Percentiles rank a stretch among this genome's conserved stretches.
These are phyloP conservation scores for Yamadazyma buinensis DNA, from an alignment of 1,139 yeast species.

Conservation along the genomic window DNA sequence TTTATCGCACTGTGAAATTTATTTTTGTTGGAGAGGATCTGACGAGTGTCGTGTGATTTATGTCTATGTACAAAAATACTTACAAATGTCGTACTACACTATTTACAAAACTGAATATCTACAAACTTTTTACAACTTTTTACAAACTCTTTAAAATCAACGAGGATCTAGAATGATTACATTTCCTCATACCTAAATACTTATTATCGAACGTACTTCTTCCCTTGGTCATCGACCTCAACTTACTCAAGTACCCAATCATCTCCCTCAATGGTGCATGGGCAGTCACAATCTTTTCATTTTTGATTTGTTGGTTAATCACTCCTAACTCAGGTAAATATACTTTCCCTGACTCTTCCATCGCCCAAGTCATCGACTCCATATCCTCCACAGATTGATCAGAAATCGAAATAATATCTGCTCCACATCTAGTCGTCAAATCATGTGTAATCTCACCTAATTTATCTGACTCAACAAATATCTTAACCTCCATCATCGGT, in stretches of 20 bases:
- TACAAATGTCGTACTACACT: no score
- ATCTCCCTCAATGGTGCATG: conserved; percentile 83
- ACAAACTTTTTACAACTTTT: no score
- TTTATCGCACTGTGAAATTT: no score
- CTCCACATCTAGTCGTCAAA: conserved; percentile 62
- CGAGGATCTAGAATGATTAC: conserved; percentile 40
- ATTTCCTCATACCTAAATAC: conserved; percentile 67
- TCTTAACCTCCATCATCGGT: conserved; percentile 81
- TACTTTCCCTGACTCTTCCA: conserved; percentile 46
- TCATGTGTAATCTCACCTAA: conserved; percentile 87
- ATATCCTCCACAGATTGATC: conserved; percentile 47
- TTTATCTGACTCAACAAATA: conserved; percentile 65
- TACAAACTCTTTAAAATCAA: conserved; percentile 2
- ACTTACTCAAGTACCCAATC: conserved; percentile 79
- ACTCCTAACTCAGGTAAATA: conserved; percentile 42
- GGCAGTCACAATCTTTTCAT: conserved; percentile 62
- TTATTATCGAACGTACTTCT: conserved; percentile 81
- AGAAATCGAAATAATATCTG: conserved; percentile 60
- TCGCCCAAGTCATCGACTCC: conserved; percentile 41
- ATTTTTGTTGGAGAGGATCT: no score
- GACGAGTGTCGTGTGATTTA: no score
- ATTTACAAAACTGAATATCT: no score
- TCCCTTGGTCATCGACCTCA: conserved; percentile 87
- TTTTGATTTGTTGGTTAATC: conserved; percentile 13
- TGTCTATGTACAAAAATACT: no score